These are phyloP conservation scores for Chrysopogon serrulatus DNA, from an alignment of 176 grass and related monocot genomes.

Conservation along the genomic window DNA sequence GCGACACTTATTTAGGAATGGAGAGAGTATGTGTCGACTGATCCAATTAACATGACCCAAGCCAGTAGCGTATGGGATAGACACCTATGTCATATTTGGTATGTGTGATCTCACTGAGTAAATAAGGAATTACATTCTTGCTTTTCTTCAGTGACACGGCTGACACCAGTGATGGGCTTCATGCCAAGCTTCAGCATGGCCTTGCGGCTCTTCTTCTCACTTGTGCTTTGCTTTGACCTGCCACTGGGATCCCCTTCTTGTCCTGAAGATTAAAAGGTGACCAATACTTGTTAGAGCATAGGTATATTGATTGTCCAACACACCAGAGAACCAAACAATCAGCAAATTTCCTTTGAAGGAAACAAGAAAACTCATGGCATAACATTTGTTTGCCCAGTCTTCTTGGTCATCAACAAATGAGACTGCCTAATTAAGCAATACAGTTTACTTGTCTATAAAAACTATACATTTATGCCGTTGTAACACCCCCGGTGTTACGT, in stretches of 20 bases:
- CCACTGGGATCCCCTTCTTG: conserved; percentile 45
- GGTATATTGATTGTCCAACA: not conserved
- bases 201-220: conserved; percentile 81
- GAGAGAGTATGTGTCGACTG: no score
- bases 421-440: not conserved
- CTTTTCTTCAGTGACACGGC: conserved; percentile 60
- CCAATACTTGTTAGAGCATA: not conserved
- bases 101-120: not conserved
- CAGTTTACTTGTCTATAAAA: not conserved
- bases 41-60: no score
- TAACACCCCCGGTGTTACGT: no score
- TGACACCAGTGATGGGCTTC: conserved; percentile 61
- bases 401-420: not conserved
- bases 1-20: no score
- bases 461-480: not conserved
- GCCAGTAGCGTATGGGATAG: no score
- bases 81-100: no score
- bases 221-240: conserved; percentile 75
- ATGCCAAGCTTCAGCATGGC: conserved; percentile 85
- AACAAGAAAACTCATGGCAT: not conserved
- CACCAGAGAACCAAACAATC: not conserved
- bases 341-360: not conserved
- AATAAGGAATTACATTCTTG: conserved; percentile 57
- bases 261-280: conserved; percentile 22
- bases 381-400: not conserved